A percentile compares a stretch with the other conserved stretches of the same genome.
phyloP scores from a whole-genome alignment of 495 filamentous ascomycete genomes.

The Achaetomiella virescens region DNA sequence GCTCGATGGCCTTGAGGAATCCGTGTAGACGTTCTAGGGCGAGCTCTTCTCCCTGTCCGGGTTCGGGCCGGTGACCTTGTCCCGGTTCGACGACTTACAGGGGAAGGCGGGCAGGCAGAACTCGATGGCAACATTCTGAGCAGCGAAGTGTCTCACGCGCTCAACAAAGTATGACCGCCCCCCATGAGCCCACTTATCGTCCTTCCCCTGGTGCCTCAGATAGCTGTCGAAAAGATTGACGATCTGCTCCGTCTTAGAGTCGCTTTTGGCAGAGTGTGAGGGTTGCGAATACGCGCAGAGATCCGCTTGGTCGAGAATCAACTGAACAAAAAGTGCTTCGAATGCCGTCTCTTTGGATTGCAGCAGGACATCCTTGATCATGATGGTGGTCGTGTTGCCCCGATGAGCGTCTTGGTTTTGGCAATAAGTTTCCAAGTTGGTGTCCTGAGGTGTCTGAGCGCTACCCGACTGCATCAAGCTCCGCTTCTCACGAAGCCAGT shows the following conservation, averaged over 20 bases:
- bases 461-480: neutral
- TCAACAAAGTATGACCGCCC: conserved; percentile 12
- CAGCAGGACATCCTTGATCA: neutral
- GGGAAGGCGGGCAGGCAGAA: conserved; percentile 17
- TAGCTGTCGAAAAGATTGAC: conserved; percentile 16
- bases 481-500: conserved; percentile 12
- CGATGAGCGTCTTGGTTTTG: neutral
- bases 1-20: conserved; percentile 27
- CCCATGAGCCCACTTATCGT: conserved; percentile 4
- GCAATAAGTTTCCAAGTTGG: conserved; percentile 4
- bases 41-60: conserved; percentile 14
- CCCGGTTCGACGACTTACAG: conserved; percentile 18
- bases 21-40: conserved; percentile 28
- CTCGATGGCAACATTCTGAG: conserved; percentile 4
- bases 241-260: neutral
- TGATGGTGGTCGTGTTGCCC: neutral
- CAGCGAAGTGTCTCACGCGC: conserved; percentile 11
- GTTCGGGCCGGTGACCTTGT: conserved; percentile 14
- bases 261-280: neutral
- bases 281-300: neutral
- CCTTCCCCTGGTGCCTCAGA: conserved; percentile 14
- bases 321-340: conserved; percentile 11
- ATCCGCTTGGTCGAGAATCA: conserved; percentile 13
- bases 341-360: neutral
- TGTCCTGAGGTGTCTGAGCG: neutral